Base-by-base conservation (phyloP, 1,284 basidiomycete genomes). In the Sporisorium exsertum region DNA sequence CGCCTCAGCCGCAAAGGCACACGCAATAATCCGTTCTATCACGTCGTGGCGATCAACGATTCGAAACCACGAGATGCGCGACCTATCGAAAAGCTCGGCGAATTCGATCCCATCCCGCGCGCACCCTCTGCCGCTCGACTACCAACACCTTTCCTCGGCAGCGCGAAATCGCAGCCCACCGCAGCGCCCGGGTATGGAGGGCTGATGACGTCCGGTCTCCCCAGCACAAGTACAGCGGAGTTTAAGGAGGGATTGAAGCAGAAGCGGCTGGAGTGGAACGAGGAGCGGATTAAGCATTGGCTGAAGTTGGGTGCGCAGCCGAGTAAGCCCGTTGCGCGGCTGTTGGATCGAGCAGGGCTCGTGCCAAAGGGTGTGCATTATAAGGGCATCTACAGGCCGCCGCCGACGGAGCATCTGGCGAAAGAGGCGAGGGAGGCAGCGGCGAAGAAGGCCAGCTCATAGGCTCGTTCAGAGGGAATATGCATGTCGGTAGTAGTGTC, bases 241-340 rank as follows among this genome's bases (percentile, higher is more conserved):
- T 54, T 62, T 13, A 35, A 58, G 16, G 10, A 40, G 37, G 79
- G 61, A 49, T 80, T 84, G 78, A 58, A 58, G 8, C 87, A 88
- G 81, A 97, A 95, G 87, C 90, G 90, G 26, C 88, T 97, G 58
- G 90, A 93, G 83, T 97, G 94, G 94, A 94, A 94, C 86, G 91
- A 92, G 47, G 91, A 93, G 73, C 90, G 95, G 84, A 94, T 98
- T 86, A 89, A 89, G 67, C 94, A 94, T 85, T 98, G 95, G 95
- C 87, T 98, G 32, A 88, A 88, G 33, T 90, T 92, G 26, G 95
- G 94, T 3, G 95, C 95, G 35, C 87, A 91, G 77, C 95, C 95
- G 0, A 92, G 91, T 52, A 91, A 91, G 78, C 89, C 91, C 7
- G 93, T 93, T 4, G 90, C 92, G 32, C 91, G 89, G 80, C 81